These are phyloP conservation scores for Sclerotinia trifoliorum DNA, from an alignment of 2,329 filamentous ascomycete species.

Conservation along the genomic window DNA sequence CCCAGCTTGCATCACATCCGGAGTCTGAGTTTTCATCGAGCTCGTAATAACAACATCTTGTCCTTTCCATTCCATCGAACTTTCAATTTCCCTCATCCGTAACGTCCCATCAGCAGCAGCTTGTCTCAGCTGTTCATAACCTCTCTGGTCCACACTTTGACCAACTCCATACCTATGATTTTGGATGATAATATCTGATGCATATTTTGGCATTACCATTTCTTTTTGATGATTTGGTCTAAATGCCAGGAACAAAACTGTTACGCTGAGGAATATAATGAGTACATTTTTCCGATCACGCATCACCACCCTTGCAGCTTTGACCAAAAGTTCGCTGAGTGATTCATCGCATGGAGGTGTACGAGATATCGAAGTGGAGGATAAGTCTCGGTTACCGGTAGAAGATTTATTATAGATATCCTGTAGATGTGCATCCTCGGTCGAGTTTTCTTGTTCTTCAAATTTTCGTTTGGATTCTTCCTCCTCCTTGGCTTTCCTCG, in stretches of 20 bases:
- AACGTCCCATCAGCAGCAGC: not conserved
- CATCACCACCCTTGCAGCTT: conserved; percentile 54
- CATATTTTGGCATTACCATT: not conserved
- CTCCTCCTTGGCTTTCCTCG: conserved; percentile 30
- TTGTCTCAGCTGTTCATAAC: not conserved
- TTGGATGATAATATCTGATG: conserved; percentile 14
- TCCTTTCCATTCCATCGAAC: not conserved
- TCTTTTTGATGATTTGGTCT: conserved; percentile 21
- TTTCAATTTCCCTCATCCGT: not conserved
- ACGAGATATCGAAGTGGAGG: not conserved
- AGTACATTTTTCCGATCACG: conserved; percentile 59
- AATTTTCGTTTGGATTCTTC: conserved; percentile 52
- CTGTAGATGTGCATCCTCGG: conserved; percentile 52
- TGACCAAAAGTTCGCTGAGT: conserved; percentile 53
- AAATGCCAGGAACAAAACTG: conserved; percentile 54
- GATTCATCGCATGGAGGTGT: conserved; percentile 42
- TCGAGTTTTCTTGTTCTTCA: conserved; percentile 37
- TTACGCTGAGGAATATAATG: conserved; percentile 53
- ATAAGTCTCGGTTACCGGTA: not conserved
- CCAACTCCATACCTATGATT: conserved; percentile 3
- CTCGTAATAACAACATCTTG: conserved; percentile 2
- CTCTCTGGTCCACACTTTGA: not conserved
- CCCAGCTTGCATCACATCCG: not conserved
- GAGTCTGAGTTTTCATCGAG: not conserved
- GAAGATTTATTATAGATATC: conserved; percentile 53